Evolutionary conservation across 2,329 filamentous ascomycete species (phyloP).

Genomic region (Venturia effusa): DNA sequence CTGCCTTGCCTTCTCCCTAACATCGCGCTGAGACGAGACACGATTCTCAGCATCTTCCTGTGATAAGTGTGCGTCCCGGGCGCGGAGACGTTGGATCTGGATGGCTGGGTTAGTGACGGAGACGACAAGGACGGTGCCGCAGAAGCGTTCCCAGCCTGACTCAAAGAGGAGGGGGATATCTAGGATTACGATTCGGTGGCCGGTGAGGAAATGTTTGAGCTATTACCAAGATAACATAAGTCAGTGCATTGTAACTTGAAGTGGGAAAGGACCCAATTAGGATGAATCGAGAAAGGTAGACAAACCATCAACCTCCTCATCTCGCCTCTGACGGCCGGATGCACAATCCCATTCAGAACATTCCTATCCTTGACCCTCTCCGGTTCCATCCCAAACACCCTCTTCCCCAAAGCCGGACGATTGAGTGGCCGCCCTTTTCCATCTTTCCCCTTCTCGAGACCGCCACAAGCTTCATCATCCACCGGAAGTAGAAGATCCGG

Average conservation of each 20-base stretch:
- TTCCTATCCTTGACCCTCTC: slow-evolving; percentile 60
- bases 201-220: slow-evolving; percentile 25
- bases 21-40: slow-evolving; percentile 77
- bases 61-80: slow-evolving; percentile 65
- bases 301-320: slow-evolving; percentile 67
- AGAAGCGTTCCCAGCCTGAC: slow-evolving; percentile 72
- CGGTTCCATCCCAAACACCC: slow-evolving; percentile 74
- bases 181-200: slow-evolving; percentile 80
- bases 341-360: slow-evolving; percentile 80
- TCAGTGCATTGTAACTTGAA: no score
- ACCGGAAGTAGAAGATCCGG: slow-evolving; percentile 69
- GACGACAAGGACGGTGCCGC: slow-evolving; percentile 77
- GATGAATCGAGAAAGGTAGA: slow-evolving; percentile 47
- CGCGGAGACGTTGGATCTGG: slow-evolving; percentile 70
- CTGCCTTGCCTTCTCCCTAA: slow-evolving; percentile 69
- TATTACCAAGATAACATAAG: not conserved
- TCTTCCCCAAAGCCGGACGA: slow-evolving; percentile 68
- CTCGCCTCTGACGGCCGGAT: slow-evolving; percentile 75
- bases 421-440: slow-evolving; percentile 69
- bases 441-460: slow-evolving; percentile 42
- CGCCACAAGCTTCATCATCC: slow-evolving; percentile 29
- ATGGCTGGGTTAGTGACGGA: slow-evolving; percentile 68
- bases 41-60: slow-evolving; percentile 81
- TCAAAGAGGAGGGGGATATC: slow-evolving; percentile 92
- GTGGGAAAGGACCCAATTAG: no score